These are phyloP conservation scores for Capillidium rhysosporum DNA, from an alignment of 371 early-diverging fungal genomes.

Conservation along the genomic window DNA sequence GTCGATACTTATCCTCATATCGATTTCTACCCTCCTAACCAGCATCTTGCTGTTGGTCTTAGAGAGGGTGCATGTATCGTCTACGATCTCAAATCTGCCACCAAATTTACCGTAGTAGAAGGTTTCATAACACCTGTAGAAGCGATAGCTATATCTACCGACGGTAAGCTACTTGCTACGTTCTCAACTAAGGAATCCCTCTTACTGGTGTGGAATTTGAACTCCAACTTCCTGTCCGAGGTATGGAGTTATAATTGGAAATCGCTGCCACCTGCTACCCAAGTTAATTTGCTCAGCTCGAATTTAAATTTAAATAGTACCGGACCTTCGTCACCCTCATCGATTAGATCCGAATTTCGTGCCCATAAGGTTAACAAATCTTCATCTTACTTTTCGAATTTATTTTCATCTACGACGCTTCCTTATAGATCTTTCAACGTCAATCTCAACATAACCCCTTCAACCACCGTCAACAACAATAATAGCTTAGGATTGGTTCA, in stretches of 20 bases:
- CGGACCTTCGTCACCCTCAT: conserved; percentile 2
- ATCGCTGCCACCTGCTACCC: conserved; percentile 6
- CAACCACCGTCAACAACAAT: too few relatives aligned
- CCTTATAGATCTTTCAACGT: conserved; percentile 3
- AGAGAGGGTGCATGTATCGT: conserved; percentile 54
- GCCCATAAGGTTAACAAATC: background rate
- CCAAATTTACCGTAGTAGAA: conserved; percentile 52
- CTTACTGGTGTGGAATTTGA: conserved; percentile 49
- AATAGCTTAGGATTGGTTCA: too few relatives aligned
- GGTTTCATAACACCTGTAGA: conserved; percentile 43
- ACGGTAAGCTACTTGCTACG: conserved; percentile 56
- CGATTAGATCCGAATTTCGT: background rate
- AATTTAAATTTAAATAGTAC: too few relatives aligned
- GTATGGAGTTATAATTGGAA: conserved; percentile 43
- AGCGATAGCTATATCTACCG: conserved; percentile 54
- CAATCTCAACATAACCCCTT: too few relatives aligned
- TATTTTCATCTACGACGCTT: background rate
- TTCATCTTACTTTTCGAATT: too few relatives aligned
- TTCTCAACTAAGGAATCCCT: conserved; percentile 45
- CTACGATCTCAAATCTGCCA: conserved; percentile 66
- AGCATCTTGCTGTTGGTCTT: conserved; percentile 62
- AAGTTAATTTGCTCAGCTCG: too few relatives aligned
- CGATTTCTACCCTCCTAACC: conserved; percentile 51
- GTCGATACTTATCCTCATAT: conserved; percentile 54
- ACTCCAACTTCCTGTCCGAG: conserved; percentile 30